Evolutionary conservation across 106 monocot species (phyloP), one percentile per base, ranked within the genome.

Genomic region (Allium fistulosum): DNA sequence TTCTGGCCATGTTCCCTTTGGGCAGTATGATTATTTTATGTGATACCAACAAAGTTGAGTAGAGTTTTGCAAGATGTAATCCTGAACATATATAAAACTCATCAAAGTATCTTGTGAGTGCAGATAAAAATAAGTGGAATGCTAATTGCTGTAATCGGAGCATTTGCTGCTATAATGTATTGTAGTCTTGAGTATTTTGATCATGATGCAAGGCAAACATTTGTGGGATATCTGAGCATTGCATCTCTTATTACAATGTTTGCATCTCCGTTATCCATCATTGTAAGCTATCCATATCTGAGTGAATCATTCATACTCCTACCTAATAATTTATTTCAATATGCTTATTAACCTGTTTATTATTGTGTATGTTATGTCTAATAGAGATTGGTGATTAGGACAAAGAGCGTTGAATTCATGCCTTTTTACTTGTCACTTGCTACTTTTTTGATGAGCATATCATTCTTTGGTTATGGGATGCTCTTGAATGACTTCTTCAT

Each of bases 161-260:
- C 78, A 47, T 93, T 93, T 70, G 65, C 72, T 7, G 69, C 93
- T 7, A 68, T 93, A 48, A 45, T 83, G 49, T 99, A 81, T 76
- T 72, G 78, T 27, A 90, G 86, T 51, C 76, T 99, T 26, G 74
- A 70, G 62, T 66, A 81, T 26, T 83, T 87, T 46, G 85, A 87
- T 10, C 72, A 78, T 28, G 61, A 10, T 3, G 57, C 48, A 9
- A 82, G 99, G 51, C 92, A 81, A 63, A 67, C 14, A 2, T 85
- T 99, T 78, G 78, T 99, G 59, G 99, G 99, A 48, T 99, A 87
- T 76, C 27, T 99, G 51, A 93, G 85, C 64, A 69, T 99, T 53
- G 90, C 90, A 52, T 93, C 99, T 67, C 92, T 99, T 22, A 87
- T 99, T 14, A 85, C 90, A 65, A 92, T 92, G 97, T 92, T 92